Percentiles rank a stretch among this genome's conserved stretches.
Conservation (phyloP, 768 basidiomycete genomes). For the Amanita thiersii region DNA sequence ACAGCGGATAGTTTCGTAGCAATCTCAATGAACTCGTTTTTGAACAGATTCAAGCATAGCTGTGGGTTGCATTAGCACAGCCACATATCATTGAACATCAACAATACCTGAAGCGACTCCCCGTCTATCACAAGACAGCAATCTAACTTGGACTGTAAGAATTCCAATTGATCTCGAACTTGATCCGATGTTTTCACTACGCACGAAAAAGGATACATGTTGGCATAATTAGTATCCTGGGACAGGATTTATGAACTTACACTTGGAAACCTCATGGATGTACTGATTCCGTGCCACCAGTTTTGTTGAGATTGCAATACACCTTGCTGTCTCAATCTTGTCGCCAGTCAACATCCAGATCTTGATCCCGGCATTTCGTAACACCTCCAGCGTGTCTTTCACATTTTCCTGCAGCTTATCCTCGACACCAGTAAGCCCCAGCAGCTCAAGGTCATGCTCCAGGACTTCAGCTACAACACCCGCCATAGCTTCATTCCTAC, state of each 20-base stretch:
- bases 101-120: constrained; percentile 78
- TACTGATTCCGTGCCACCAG: constrained; percentile 94
- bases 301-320: constrained; percentile 97
- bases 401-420: constrained; percentile 98
- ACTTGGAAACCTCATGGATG: constrained; percentile 91
- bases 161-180: constrained; percentile 83
- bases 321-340: constrained; percentile 97
- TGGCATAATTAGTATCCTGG: constrained; percentile 3
- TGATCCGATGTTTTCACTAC: constrained; percentile 84
- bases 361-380: constrained; percentile 94
- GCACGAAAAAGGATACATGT: constrained; percentile 7
- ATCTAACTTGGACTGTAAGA: constrained; percentile 89
- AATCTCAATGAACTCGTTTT: constrained; percentile 92
- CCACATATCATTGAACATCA: background rate
- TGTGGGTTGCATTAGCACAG: constrained; percentile 23
- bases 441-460: constrained; percentile 84
- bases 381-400: constrained; percentile 82
- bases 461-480: constrained; percentile 66
- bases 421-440: constrained; percentile 97
- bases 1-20: constrained; percentile 94
- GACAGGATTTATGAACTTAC: constrained; percentile 40
- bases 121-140: constrained; percentile 99
- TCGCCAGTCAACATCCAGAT: constrained; percentile 99
- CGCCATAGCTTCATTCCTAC: constrained; percentile 75
- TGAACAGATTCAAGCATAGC: constrained; percentile 88